Conservation (phyloP, 169 alveolate species). For the Eimeria praecox region DNA sequence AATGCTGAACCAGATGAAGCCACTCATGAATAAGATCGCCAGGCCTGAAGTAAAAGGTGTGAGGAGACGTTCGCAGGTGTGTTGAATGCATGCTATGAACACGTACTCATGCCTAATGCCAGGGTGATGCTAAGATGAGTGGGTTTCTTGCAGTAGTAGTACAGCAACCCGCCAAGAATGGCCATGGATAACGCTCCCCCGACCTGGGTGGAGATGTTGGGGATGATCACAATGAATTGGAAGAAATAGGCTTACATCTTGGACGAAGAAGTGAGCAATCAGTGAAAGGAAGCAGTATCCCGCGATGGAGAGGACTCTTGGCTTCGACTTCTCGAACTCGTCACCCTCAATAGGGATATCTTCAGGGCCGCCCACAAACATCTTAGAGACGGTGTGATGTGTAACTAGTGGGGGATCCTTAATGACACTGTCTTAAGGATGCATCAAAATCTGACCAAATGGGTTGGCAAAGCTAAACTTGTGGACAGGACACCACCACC, state of each 20-base stretch:
- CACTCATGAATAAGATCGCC: slow-evolving; percentile 77
- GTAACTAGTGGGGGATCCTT: slow-evolving; percentile 22
- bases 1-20: slow-evolving; percentile 78
- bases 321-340: slow-evolving; percentile 79
- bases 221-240: background rate
- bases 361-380: slow-evolving; percentile 76
- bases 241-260: slow-evolving; percentile 49
- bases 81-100: background rate
- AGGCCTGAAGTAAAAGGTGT: slow-evolving; percentile 43
- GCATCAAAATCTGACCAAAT: slow-evolving; percentile 63
- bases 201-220: slow-evolving; percentile 9
- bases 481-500: slow-evolving; percentile 3
- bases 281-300: slow-evolving; percentile 66
- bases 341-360: slow-evolving; percentile 81
- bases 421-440: slow-evolving; percentile 1
- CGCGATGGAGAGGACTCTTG: slow-evolving; percentile 64
- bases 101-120: slow-evolving; percentile 78
- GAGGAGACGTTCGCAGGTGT: background rate
- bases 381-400: background rate
- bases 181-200: slow-evolving; percentile 79
- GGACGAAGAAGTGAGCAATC: slow-evolving; percentile 79
- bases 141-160: slow-evolving; percentile 73
- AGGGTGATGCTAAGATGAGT: slow-evolving; percentile 79
- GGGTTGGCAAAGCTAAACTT: slow-evolving; percentile 24
- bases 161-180: slow-evolving; percentile 74